These are phyloP conservation scores for Streptanthus diversifolius DNA, from an alignment of 345 rosid species.

Conservation along the genomic window DNA sequence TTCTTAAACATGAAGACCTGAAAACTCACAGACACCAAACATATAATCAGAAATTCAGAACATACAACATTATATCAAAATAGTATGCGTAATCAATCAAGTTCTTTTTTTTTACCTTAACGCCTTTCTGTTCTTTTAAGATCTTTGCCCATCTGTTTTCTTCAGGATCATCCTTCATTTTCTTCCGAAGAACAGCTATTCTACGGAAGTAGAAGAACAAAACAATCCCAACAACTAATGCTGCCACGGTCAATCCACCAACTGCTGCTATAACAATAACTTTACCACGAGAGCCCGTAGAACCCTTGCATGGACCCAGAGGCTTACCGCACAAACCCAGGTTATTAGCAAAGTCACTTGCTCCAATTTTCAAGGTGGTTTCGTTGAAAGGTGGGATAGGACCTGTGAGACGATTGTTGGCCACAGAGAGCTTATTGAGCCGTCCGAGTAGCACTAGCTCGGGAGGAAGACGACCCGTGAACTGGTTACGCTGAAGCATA, in stretches of 20 bases:
- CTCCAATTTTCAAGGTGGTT: rapidly evolving
- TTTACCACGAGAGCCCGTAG: slow-evolving; percentile 38
- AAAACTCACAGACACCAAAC: slow-evolving; percentile 15
- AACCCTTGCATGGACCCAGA: slow-evolving; percentile 38
- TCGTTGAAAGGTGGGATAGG: slow-evolving; percentile 40
- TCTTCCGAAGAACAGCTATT: slow-evolving; percentile 52
- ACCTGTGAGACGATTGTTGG: slow-evolving; percentile 62
- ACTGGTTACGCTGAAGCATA: slow-evolving; percentile 56
- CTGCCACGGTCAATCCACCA: slow-evolving; percentile 64
- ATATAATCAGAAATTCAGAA: not conserved
- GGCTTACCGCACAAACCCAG: slow-evolving; percentile 59
- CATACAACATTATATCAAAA: not conserved
- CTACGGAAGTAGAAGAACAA: slow-evolving; percentile 57
- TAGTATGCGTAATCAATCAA: not conserved
- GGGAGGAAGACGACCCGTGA: slow-evolving; percentile 58
- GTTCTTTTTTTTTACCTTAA: slow-evolving; percentile 54
- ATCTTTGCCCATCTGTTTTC: slow-evolving; percentile 88
- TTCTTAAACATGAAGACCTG: slow-evolving; percentile 94
- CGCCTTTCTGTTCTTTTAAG: slow-evolving; percentile 60
- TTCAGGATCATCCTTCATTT: slow-evolving; percentile 73
- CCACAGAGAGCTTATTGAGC: slow-evolving; percentile 48
- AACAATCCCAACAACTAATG: slow-evolving; percentile 47
- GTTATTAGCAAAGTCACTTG: slow-evolving; percentile 45
- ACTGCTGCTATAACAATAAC: slow-evolving; percentile 60
- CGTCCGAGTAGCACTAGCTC: slow-evolving; percentile 47